Conservation (phyloP, 1,284 basidiomycete genomes). For the Ustilago trichophora region DNA sequence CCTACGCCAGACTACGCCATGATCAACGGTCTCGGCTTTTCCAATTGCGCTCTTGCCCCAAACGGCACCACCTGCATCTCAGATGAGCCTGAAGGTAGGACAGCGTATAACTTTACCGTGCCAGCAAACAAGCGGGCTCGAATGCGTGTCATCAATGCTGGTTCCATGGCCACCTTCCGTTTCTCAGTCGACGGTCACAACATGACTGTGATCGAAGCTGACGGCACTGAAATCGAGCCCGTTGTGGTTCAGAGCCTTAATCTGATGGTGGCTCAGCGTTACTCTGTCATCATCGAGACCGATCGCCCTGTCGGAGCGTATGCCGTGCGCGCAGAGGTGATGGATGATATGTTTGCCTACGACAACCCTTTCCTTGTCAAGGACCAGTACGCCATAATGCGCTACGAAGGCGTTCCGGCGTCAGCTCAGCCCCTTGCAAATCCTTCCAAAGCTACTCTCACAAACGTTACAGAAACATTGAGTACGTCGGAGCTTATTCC, state of each 20-base stretch:
- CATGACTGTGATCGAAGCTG: conserved; percentile 70
- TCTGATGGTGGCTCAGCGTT: conserved; percentile 70
- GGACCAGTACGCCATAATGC: conserved; percentile 65
- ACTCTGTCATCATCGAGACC: conserved; percentile 69
- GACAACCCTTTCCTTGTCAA: conserved; percentile 67
- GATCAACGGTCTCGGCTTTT: conserved; percentile 69
- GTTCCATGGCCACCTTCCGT: conserved; percentile 37
- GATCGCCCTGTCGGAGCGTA: conserved; percentile 45
- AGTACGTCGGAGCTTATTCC: conserved; percentile 36
- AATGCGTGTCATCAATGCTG: conserved; percentile 70
- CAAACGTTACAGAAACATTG: conserved; percentile 25
- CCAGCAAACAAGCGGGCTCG: conserved; percentile 69
- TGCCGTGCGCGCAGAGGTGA: conserved; percentile 62
- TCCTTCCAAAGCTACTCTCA: conserved; percentile 13
- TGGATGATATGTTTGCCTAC: conserved; percentile 68
- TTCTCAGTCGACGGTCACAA: conserved; percentile 70
- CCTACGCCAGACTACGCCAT: conserved; percentile 69
- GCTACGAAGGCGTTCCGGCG: conserved; percentile 62
- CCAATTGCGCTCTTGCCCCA: conserved; percentile 61
- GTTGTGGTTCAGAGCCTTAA: conserved; percentile 67
- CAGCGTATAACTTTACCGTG: conserved; percentile 49
- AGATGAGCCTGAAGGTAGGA: conserved; percentile 16
- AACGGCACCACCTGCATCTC: conserved; percentile 45
- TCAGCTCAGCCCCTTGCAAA: conserved; percentile 43
- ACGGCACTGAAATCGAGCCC: conserved; percentile 69